Evolutionary conservation across 2,329 filamentous ascomycete species (phyloP), one percentile per base, ranked within the genome.

Genomic region (Mariannaea elegans): DNA sequence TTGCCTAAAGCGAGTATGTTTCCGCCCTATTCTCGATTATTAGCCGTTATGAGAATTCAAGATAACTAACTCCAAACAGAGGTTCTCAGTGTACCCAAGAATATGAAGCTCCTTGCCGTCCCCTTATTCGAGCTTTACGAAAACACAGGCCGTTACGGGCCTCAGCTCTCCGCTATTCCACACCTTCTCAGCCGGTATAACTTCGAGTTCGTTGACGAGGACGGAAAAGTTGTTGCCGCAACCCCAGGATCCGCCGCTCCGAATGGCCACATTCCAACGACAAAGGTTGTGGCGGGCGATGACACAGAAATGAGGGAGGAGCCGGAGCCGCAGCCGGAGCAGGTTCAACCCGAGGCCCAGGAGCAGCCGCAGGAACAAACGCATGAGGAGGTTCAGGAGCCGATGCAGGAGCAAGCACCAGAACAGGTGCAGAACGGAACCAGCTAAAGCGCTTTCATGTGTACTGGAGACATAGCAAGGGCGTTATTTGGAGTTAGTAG

Each of bases 51-150:
- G n/a, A n/a, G n/a, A n/a, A n/a, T 2, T 10, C 19, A 50, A 53
- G 19, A 56, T 31, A 19, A 42, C 49, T 53, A 41, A 62, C 52
- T 49, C 31, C 29, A 24, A 27, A 56, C 75, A 97, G 93, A 97
- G 81, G 91, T 98, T 13, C 85, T 99, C 41, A 96, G 92, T 72
- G 95, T 99, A 8, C 95, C 95, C 0, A 99, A 99, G 82, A 99
- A 99, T 80, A 98, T 99, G 95, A 99, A 99, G 77, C 88, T 99
- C 21, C 89, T 99, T 38, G 95, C 95, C 1, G 95, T 99, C 1
- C 95, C 95, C 1, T 84, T 99, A 1, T 98, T 98, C 78, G 95
- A 99, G 80, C 87, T 99, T 36, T 99, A 99, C 81, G 95, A 99
- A 73, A 99, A 99, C 78, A 97, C 93, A 1, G 91, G 90, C 12